A percentile compares a stretch with the other conserved stretches of the same genome.
phyloP scores from a whole-genome alignment of 116 monocot species.

The Trichopus zeylanicus region DNA sequence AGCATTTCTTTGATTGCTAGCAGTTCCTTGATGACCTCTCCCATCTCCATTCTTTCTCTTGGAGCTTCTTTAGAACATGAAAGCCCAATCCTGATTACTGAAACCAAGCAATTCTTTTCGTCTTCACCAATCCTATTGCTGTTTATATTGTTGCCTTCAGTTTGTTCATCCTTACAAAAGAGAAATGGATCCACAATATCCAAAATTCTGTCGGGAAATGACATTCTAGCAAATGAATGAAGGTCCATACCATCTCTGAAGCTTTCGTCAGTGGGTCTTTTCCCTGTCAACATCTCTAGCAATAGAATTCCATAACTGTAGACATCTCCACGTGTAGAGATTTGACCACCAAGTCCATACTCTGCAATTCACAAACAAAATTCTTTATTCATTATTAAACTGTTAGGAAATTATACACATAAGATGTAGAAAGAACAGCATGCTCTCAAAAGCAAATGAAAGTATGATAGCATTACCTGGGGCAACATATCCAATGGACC shows the following conservation, averaged over 20 bases:
- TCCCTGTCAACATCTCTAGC: slow-evolving; percentile 25
- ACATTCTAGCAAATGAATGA: slow-evolving; percentile 1
- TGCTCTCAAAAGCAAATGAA: not conserved
- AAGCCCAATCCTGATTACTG: not conserved
- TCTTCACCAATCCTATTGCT: not conserved
- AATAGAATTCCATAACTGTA: slow-evolving; percentile 29
- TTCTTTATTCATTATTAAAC: not conserved
- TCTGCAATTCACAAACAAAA: slow-evolving; percentile 13
- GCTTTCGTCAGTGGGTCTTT: slow-evolving; percentile 15
- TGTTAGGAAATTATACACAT: too few species aligned
- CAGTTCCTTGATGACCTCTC: slow-evolving; percentile 12
- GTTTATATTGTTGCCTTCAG: not conserved
- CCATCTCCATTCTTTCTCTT: slow-evolving; percentile 12
- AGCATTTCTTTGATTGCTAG: not conserved
- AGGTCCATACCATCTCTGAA: slow-evolving; percentile 13
- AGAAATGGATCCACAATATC: slow-evolving; percentile 11
- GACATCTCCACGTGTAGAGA: slow-evolving; percentile 16
- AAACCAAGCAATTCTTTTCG: not conserved
- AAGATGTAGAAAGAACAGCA: too few species aligned
- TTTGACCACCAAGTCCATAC: slow-evolving; percentile 16
- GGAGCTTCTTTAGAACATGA: slow-evolving; percentile 4
- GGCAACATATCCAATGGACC: slow-evolving; percentile 52
- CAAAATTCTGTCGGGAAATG: not conserved
- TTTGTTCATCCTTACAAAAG: not conserved
- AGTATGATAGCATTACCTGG: slow-evolving; percentile 26